Evolutionary conservation across 164 flowering plant species (phyloP).

Genomic region (Tetrastigma voinierianum): DNA sequence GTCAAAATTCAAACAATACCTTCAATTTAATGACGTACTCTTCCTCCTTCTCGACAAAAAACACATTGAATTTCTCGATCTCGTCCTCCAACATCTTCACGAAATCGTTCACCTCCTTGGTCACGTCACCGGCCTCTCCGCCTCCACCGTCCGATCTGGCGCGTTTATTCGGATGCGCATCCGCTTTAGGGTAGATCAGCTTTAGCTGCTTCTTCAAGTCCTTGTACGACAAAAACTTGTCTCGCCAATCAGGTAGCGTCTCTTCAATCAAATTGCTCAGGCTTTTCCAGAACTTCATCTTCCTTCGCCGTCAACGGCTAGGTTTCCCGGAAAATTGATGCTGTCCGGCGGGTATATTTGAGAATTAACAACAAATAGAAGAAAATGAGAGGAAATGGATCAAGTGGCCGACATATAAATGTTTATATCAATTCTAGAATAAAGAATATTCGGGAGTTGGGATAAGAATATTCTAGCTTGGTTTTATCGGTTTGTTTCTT

Average conservation of each 20-base stretch:
- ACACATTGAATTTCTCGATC: slow-evolving; percentile 48
- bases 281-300: slow-evolving; percentile 51
- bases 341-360: too few relatives aligned
- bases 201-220: slow-evolving; percentile 48
- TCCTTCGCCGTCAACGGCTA: too few relatives aligned
- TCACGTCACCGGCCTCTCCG: slow-evolving; percentile 9
- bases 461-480: too few relatives aligned
- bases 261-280: slow-evolving; percentile 35
- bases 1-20: slow-evolving; percentile 17
- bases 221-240: slow-evolving; percentile 55
- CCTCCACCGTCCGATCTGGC: slow-evolving; percentile 20
- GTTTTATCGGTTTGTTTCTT: too few relatives aligned
- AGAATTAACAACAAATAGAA: too few relatives aligned
- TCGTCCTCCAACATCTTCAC: slow-evolving; percentile 38
- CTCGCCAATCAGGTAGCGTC: slow-evolving; percentile 56
- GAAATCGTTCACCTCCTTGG: slow-evolving; percentile 37
- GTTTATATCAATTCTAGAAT: too few relatives aligned
- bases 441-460: too few relatives aligned
- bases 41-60: slow-evolving; percentile 47
- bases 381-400: too few relatives aligned
- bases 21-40: slow-evolving; percentile 42
- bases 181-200: slow-evolving; percentile 29
- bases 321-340: too few relatives aligned
- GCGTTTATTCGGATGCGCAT: slow-evolving; percentile 17
- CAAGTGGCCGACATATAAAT: too few relatives aligned